Evolutionary conservation across 345 rosid species (phyloP).

Genomic region (Citrus sinensis): DVS_A1.0 CM039165.1:35440001-35440500

Average conservation of each 20-base stretch:
- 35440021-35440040: neutral
- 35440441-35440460: neutral
- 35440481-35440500: conserved; percentile 15
- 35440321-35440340: conserved; percentile 14
- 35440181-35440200: conserved; percentile 8
- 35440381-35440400: conserved; percentile 15
- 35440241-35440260: conserved; percentile 15
- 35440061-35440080: neutral
- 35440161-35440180: neutral
- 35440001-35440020: neutral
- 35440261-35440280: conserved; percentile 27
- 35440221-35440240: conserved; percentile 26
- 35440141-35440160: neutral
- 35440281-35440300: conserved; percentile 18
- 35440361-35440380: conserved; percentile 15
- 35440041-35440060: neutral
- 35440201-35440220: conserved; percentile 15
- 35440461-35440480: conserved; percentile 9
- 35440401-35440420: conserved; percentile 24
- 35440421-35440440: conserved; percentile 8
- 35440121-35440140: neutral
- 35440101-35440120: neutral
- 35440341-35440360: conserved; percentile 10
- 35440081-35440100: neutral
- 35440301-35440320: conserved; percentile 13